Base-by-base conservation (phyloP, 495 filamentous ascomycete species). In the Gamarada debralockiae region DNA sequence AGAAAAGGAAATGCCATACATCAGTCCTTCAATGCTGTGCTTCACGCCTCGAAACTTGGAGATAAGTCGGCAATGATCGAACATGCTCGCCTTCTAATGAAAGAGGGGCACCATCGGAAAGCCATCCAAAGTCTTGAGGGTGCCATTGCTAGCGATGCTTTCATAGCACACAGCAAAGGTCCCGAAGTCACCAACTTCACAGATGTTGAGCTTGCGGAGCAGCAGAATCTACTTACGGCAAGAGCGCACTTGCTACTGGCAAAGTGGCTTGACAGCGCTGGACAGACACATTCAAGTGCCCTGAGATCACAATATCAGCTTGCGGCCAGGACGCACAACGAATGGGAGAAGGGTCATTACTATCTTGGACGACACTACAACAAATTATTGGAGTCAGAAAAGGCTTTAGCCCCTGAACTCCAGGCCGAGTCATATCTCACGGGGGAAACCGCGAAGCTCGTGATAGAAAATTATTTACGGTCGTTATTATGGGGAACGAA, bases 351-450 rank as follows among this genome's bases (percentile, higher is more conserved):
- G 69, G 92, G 88, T 0, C 89, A 96, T 65, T 97, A 97, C 67
- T 95, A 97, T 68, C 78, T 99, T 15, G 93, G 93, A 12, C 92
- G 92, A 51, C 89, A 97, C 68, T 99, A 97, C 75, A 95, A 96
- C 65, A 99, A 97, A 64, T 78, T 97, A 14, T 75, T 96, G 17
- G 92, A 97, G 59, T 86, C 88, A 0, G 90, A 97, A 63, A 92
- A 87, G 64, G 73, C 76, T 8, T 80, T 96, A 38, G 82, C 85
- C 8, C 74, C 80, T 31, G 77, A 80, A 13, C 89, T 79, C 27
- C 80, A 82, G 61, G 73, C 65, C 2, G 73, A 79, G 25, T 62
- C 69, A 25, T 83, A 76, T 48, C 52, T 82, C 31, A 86, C 74
- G 14, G 93, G 95, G 22, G 92, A 97, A 64, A 85, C 78, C 0